Evolutionary conservation across 805 yeast genomes (phyloP).

Genomic region (Metschnikowia drakensbergensis): DNA sequence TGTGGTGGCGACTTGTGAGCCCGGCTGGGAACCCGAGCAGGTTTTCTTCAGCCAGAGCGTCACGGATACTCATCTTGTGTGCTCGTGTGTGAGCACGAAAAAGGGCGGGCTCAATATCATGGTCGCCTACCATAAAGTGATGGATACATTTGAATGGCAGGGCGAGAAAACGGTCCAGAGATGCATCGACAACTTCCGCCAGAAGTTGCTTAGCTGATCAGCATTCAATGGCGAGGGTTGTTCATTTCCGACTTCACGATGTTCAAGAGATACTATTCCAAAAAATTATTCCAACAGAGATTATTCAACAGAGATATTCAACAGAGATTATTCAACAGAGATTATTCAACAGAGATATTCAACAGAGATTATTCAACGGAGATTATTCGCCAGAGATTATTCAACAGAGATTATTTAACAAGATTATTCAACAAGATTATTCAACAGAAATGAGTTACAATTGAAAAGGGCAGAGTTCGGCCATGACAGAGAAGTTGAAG

Average conservation of each 20-base stretch:
- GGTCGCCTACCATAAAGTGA: conserved; percentile 9
- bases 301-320: too few relatives aligned
- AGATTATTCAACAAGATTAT: too few relatives aligned
- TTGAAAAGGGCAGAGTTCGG: too few relatives aligned
- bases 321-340: too few relatives aligned
- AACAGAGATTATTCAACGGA: too few relatives aligned
- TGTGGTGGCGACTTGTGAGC: not conserved
- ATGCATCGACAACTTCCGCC: conserved; percentile 5
- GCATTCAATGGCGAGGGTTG: not conserved
- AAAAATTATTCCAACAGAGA: too few relatives aligned
- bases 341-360: too few relatives aligned
- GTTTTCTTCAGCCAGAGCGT: conserved; percentile 14
- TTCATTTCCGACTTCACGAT: not conserved
- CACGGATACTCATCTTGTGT: conserved; percentile 9
- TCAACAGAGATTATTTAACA: too few relatives aligned
- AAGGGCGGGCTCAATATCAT: conserved; percentile 14
- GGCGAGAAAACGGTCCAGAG: not conserved
- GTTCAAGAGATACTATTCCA: too few relatives aligned
- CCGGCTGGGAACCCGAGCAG: conserved; percentile 9
- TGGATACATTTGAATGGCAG: conserved; percentile 1
- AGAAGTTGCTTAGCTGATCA: not conserved
- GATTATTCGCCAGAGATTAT: too few relatives aligned
- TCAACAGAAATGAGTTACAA: too few relatives aligned
- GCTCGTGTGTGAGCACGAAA: conserved; percentile 12
- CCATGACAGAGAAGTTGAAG: too few relatives aligned